Evolutionary conservation across 257 asterid genomes (phyloP), one percentile per base, ranked within the genome.

Genomic region (Solanum arcanum): DNA sequence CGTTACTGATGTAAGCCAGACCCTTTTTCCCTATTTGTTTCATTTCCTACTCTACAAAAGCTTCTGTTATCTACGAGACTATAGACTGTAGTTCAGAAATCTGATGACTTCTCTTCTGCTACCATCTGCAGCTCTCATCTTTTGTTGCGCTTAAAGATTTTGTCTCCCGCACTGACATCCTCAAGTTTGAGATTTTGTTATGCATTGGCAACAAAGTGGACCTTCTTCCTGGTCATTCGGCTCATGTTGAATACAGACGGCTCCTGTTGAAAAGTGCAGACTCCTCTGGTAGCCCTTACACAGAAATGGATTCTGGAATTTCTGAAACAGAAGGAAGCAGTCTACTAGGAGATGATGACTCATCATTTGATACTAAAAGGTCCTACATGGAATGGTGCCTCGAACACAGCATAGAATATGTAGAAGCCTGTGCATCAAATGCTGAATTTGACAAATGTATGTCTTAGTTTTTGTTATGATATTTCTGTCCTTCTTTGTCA

Each of bases 151-250:
- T 97, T 84, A 92, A 96, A 91, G 93, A 93, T 60, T 95, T 96
- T 96, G 98, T 93, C 72, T 91, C 95, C 18, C 91, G 25, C 83
- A 95, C 88, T 14, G 98, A 97, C 90, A 90, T 96, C 86, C 94
- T 86, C 91, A 93, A 90, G 89, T 94, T 93, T 87, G 99, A 97
- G 76, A 91, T 95, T 88, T 89, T 96, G 76, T 77, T 97, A 56
- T 97, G 99, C 90, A 90, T 97, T 75, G 99, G 99, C 37, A 96
- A 97, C 90, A 97, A 97, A 93, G 98, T 95, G 86, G 99, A 96
- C 89, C 99, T 95, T 91, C 93, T 96, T 92, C 92, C 96, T 47
- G 93, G 92, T 80, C 99, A 97, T 92, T 93, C 98, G 70, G 96
- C 95, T 86, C 99, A 97, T 90, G 86, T 59, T 20, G 97, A 95